Conservation (phyloP, 176 grass and related monocot species). For the Oryza glumipatula region DNA sequence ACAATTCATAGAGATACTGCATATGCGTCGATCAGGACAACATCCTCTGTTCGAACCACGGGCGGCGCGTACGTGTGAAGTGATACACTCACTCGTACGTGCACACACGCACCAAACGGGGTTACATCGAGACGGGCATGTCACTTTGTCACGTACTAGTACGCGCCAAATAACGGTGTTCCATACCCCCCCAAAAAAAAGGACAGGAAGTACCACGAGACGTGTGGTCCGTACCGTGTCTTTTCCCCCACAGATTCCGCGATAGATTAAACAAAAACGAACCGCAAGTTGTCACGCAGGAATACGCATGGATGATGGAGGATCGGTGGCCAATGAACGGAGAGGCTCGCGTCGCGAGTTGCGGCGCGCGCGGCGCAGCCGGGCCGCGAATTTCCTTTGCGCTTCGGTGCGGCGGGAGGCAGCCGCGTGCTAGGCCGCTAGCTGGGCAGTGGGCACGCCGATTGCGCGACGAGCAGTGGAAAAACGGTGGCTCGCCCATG, state of each 20-base stretch:
- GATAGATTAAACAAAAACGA: slow-evolving; percentile 13
- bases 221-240: not conserved
- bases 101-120: not conserved
- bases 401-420: not conserved
- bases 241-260: slow-evolving; percentile 2
- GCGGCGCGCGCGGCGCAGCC: not conserved
- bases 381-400: not conserved
- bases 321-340: not conserved
- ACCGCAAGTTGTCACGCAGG: not conserved
- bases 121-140: not conserved
- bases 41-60: not conserved
- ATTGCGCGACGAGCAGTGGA: not conserved
- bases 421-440: not conserved
- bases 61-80: not conserved
- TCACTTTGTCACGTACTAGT: not conserved
- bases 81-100: not conserved
- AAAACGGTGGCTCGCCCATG: not conserved
- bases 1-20: not conserved
- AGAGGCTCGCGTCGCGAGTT: not conserved
- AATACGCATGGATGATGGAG: no score
- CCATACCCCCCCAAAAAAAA: not conserved
- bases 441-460: not conserved
- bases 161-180: not conserved
- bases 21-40: not conserved
- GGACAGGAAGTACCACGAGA: not conserved